Evolutionary conservation across 768 basidiomycete species (phyloP), one percentile per base, ranked within the genome.

Genomic region (Coprinellus aureogranulatus): DNA sequence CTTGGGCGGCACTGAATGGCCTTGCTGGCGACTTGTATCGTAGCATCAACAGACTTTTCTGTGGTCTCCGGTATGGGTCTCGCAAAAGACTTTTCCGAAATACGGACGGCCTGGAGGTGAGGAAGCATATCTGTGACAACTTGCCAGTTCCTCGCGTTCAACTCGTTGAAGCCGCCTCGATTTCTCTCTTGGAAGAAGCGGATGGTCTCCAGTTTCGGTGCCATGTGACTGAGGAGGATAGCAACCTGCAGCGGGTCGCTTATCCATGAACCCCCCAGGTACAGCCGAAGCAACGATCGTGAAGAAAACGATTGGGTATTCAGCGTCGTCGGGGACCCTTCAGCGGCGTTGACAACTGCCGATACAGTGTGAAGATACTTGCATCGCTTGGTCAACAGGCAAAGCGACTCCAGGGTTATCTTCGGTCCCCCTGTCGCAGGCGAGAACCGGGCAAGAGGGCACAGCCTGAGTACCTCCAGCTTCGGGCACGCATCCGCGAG

Each of bases 101-200:
- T 69, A 25, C 90, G 87, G 59, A 91, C 71, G 55, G 73, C 74
- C 67, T 91, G 90, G 25, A 92, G 69, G 66, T 85, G 84, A n/a
- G 90, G 89, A 55, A 92, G 77, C 61, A 80, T 81, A 50, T 90
- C 88, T 1, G 77, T 77, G 27, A 84, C 85, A 48, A 74, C 80
- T 69, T 89, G 86, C 90, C 90, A 92, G 20, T 75, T 79, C 55
- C 77, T 78, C 11, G 85, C 83, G 62, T 90, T 84, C 30, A 77
- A 75, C 67, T 92, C 89, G 49, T 85, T 75, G 62, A 78, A 87
- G 4, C 87, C 87, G 0, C 82, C 78, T n/a, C 89, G 78, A 63
- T 83, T 90, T 71, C 86, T 87, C 65, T 89, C 88, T 64, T 87
- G 83, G 77, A 90, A 90, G 83, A 82, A 90, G 69, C 85, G 88